Conservation (phyloP, 176 grass and related monocot species). For the Cymbopogon citratus region DNA sequence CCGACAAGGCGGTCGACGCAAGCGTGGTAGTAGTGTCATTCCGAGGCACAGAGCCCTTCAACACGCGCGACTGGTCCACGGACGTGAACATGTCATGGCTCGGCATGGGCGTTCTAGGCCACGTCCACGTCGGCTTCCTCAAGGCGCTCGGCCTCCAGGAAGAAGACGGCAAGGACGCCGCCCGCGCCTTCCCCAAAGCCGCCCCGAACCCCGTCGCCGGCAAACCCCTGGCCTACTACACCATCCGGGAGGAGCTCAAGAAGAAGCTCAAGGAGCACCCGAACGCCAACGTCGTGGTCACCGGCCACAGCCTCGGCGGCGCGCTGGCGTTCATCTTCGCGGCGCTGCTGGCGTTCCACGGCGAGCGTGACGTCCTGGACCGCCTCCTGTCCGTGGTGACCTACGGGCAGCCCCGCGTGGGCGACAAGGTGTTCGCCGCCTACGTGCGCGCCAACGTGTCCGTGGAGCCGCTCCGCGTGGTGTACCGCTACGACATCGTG, state of each 20-base stretch:
- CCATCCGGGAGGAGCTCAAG: slow-evolving; percentile 36
- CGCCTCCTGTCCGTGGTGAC: slow-evolving; percentile 33
- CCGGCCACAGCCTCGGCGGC: slow-evolving; percentile 85
- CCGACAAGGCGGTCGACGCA: slow-evolving; percentile 43
- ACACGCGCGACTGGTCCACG: slow-evolving; percentile 74
- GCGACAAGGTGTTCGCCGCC: slow-evolving; percentile 32
- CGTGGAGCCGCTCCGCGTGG: slow-evolving; percentile 20
- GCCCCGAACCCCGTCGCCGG: not conserved
- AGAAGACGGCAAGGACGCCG: slow-evolving; percentile 37
- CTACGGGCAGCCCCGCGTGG: slow-evolving; percentile 77
- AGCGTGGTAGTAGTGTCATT: slow-evolving; percentile 53
- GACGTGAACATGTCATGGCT: slow-evolving; percentile 78
- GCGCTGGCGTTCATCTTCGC: slow-evolving; percentile 72
- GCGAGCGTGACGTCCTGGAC: slow-evolving; percentile 35
- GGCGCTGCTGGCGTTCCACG: slow-evolving; percentile 48
- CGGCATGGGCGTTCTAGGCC: slow-evolving; percentile 58
- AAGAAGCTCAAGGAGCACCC: slow-evolving; percentile 40
- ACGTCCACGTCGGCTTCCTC: slow-evolving; percentile 83
- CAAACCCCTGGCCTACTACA: slow-evolving; percentile 66
- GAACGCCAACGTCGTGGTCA: slow-evolving; percentile 45
- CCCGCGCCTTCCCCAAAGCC: slow-evolving; percentile 26
- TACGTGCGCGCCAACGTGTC: slow-evolving; percentile 14
- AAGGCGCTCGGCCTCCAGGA: slow-evolving; percentile 77
- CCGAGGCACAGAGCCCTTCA: slow-evolving; percentile 77
- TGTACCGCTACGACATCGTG: slow-evolving; percentile 83